These are phyloP conservation scores for Leucosporidium creatinivorum DNA, from an alignment of 768 basidiomycete genomes.

Conservation along the genomic window DNA sequence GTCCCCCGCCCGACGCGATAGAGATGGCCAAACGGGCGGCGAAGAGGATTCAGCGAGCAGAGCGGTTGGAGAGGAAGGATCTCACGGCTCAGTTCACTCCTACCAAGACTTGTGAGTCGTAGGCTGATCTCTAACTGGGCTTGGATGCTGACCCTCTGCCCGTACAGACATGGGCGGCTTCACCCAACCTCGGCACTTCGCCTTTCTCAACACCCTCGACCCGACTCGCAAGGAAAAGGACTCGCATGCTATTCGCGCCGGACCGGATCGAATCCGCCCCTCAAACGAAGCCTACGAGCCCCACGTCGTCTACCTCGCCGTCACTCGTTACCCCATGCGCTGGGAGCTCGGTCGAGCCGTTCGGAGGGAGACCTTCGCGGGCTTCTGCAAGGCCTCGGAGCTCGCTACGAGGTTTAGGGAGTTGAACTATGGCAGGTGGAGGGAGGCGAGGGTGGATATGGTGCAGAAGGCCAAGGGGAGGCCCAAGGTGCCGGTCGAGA, in stretches of 20 bases:
- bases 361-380: slow-evolving; percentile 20
- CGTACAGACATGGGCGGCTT: slow-evolving; percentile 31
- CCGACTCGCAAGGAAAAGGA: slow-evolving; percentile 18
- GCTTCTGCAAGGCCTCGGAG: slow-evolving; percentile 15
- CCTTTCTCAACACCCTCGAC: slow-evolving; percentile 20
- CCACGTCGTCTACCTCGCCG: slow-evolving; percentile 46
- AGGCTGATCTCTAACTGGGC: neutral
- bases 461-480: slow-evolving; percentile 17
- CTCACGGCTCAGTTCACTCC: slow-evolving; percentile 24
- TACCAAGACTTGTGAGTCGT: slow-evolving; percentile 21
- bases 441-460: neutral
- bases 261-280: slow-evolving; percentile 40
- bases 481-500: slow-evolving; percentile 42
- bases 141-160: neutral
- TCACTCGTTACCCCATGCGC: slow-evolving; percentile 41
- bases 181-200: slow-evolving; percentile 26
- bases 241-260: slow-evolving; percentile 38
- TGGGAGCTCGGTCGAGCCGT: slow-evolving; percentile 41
- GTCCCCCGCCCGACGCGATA: neutral
- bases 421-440: slow-evolving; percentile 31
- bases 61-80: slow-evolving; percentile 26
- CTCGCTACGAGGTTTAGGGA: slow-evolving; percentile 35
- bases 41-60: slow-evolving; percentile 12
- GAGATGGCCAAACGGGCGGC: neutral
- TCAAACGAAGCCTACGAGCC: slow-evolving; percentile 43